phyloP scores from a whole-genome alignment of 306 rosid species.

The Lupinus albus region DNA sequence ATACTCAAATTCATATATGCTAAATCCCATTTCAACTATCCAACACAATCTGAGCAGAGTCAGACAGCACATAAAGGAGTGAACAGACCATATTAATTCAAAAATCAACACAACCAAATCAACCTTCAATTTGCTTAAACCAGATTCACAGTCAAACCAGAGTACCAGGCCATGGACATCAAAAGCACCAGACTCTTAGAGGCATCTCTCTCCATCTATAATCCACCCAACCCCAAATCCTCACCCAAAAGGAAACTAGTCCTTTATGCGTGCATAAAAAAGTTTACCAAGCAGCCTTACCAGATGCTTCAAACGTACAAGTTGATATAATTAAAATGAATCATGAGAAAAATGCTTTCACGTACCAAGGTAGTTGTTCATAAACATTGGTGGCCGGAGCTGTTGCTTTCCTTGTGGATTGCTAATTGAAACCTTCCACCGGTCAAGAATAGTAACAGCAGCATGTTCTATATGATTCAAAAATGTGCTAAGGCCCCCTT shows the following conservation, averaged over 20 bases:
- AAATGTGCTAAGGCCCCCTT: constrained; percentile 93
- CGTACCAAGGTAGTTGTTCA: constrained; percentile 98
- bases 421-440: constrained; percentile 83
- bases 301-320: constrained; percentile 26
- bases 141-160: constrained; percentile 31
- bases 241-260: constrained; percentile 26
- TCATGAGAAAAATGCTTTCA: constrained; percentile 25
- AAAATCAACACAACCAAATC: constrained; percentile 27
- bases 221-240: no score
- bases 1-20: constrained; percentile 28
- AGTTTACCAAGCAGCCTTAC: constrained; percentile 13
- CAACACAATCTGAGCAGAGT: constrained; percentile 22
- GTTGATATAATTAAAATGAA: constrained; percentile 30
- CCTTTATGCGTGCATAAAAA: neutral
- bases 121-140: constrained; percentile 25
- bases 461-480: constrained; percentile 90
- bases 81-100: neutral
- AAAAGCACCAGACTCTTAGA: constrained; percentile 27
- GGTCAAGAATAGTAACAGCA: constrained; percentile 95
- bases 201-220: constrained; percentile 26
- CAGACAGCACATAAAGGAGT: constrained; percentile 15
- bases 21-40: constrained; percentile 17
- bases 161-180: constrained; percentile 32
- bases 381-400: constrained; percentile 66
- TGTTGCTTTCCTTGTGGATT: constrained; percentile 75